phyloP scores from a whole-genome alignment of 2,329 filamentous ascomycete genomes.

The Fusarium euwallaceae region DNA sequence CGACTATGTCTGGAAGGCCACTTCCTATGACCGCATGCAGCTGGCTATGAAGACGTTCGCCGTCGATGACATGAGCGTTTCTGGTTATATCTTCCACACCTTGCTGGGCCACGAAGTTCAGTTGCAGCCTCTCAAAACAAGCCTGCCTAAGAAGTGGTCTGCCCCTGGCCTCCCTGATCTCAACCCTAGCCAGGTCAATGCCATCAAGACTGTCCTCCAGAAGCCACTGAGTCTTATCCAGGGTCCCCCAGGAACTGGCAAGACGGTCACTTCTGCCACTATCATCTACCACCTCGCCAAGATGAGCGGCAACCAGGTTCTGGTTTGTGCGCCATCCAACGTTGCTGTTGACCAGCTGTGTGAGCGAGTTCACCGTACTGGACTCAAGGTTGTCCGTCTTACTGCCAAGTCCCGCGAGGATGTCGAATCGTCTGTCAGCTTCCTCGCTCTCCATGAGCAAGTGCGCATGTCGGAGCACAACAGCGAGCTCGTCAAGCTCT shows the following conservation, averaged over 20 bases:
- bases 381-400: conserved; percentile 94
- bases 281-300: conserved; percentile 99
- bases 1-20: conserved; percentile 99
- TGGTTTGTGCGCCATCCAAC: conserved; percentile 98
- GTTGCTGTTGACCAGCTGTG: conserved; percentile 98
- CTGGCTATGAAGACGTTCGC: conserved; percentile 99
- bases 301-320: conserved; percentile 92
- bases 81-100: conserved; percentile 98
- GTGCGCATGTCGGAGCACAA: conserved; percentile 98
- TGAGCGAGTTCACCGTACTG: conserved; percentile 94
- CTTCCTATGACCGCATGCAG: conserved; percentile 99
- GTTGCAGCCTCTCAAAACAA: conserved; percentile 93
- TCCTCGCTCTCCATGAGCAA: conserved; percentile 95
- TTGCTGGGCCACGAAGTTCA: conserved; percentile 95
- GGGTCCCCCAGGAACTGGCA: conserved; percentile 95
- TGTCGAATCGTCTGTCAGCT: conserved; percentile 97
- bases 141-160: conserved; percentile 96
- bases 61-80: conserved; percentile 97
- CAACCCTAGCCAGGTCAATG: conserved; percentile 95
- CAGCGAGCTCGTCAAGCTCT: conserved; percentile 90
- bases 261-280: conserved; percentile 98
- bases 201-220: conserved; percentile 94
- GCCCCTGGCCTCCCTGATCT: conserved; percentile 94
- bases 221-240: conserved; percentile 96
- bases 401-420: conserved; percentile 99